Base-by-base conservation (phyloP, 2,329 filamentous ascomycete genomes). In the Stagonosporopsis vannaccii region DNA sequence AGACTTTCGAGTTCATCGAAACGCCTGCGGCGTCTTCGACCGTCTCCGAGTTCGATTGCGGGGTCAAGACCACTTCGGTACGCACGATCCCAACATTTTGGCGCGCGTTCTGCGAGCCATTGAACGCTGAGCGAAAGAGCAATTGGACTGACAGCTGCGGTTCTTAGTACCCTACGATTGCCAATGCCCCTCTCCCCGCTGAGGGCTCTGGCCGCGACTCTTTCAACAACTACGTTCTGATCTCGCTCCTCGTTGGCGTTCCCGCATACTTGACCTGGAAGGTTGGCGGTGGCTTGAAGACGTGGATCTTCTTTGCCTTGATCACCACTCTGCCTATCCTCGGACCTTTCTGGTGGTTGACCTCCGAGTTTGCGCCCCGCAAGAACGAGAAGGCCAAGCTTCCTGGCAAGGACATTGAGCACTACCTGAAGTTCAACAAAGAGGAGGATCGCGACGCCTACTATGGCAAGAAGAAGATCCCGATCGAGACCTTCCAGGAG, bases 401-500 rank as follows among this genome's bases (percentile, higher is more conserved):
- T 65, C 92, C 94, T 45, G 93, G 92, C 67, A 90, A 89, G 60
- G 91, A 91, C 49, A 87, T 98, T 63, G 93, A 97, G 79, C 85
- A 93, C 81, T 98, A 98, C 81, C 86, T 95, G 65, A 88, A 85
- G 59, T 95, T 95, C 83, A 90, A 92, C 70, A 82, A 81, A 59
- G 77, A 81, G 45, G 80, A 81, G 61, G 83, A 87, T 70, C 78
- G 78, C 58, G 74, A 80, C 70, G 91, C 88, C 79, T 95, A 92
- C 80, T 83, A 85, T 66, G 91, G 91, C 77, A 84, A 84, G 77
- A 90, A 85, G 80, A 93, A 90, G 81, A 92, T 95, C 59, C 89
- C 92, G 51, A 89, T 96, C 83, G 89, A 96, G 82, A 96, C 92
- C 22, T 98, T 98, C 83, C 88, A 96, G 75, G 93, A 97, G 80